Evolutionary conservation across 1,284 basidiomycete genomes (phyloP), one percentile per base, ranked within the genome.

Genomic region (Heterobasidion parviporum): DNA sequence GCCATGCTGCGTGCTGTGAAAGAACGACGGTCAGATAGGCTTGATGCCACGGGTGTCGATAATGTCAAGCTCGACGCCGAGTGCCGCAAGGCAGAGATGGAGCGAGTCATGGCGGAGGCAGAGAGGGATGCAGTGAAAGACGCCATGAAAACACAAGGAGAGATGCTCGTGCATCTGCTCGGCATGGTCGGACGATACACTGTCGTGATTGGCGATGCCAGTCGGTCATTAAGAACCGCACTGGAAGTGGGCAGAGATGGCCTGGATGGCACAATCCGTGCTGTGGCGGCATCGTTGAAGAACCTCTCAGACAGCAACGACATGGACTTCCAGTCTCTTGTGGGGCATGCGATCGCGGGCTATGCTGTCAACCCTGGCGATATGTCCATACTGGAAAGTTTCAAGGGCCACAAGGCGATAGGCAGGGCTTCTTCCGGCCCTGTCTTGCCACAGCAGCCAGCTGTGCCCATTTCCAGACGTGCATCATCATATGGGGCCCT

Each of bases 181-280:
- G 87, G 89, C 7, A 83, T 91, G 70, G 76, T 94, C n/a, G 88
- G 89, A 20, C 75, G 91, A 56, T 88, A 85, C 64, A 92, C 87
- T 1, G 80, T 87, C 43, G 80, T 85, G 67, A 73, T 93, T 48
- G 80, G 79, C 20, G 85, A 90, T 56, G 83, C 86, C 10, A 82
- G 84, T 12, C 75, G 70, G 45, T 67, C 73, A 44, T 73, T 94
- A 52, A 73, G 73, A 48, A 72, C 70, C 2, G 69, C 79, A 6
- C 66, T 72, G 8, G 76, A 78, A 53, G 72, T 71, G 10, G 76
- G 74, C 9, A 67, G 67, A 6, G 75, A 75, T 46, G 68, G 71
- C 54, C 60, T 75, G 38, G 70, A 72, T 32, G 67, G 63, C 34
- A 73, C 69, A 4, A 72, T 73, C 54, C 72, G 72, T 63, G 71